These are phyloP conservation scores for Septoria linicola DNA, from an alignment of 2,329 filamentous ascomycete species.

Conservation along the genomic window DNA sequence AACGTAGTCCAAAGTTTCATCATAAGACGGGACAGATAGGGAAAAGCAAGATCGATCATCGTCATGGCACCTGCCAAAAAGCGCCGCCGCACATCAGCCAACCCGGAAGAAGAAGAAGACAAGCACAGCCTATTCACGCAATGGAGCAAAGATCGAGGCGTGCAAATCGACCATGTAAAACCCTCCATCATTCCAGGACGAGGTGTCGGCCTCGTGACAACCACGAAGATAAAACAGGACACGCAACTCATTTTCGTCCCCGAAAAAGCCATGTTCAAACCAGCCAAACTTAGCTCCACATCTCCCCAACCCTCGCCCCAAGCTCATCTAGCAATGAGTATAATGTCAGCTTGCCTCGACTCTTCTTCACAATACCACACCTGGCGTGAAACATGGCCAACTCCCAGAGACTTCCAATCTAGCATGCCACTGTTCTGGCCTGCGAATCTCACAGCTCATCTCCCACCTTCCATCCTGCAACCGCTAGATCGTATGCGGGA, in stretches of 20 bases:
- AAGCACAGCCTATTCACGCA: constrained; percentile 58
- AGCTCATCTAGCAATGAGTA: constrained; percentile 62
- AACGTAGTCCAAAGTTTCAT: too few species aligned
- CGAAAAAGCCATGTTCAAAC: constrained; percentile 60
- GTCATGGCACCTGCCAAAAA: constrained; percentile 14
- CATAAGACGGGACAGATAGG: too few species aligned
- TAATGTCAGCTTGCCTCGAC: constrained; percentile 23
- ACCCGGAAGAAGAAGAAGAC: constrained; percentile 24
- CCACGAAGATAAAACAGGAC: constrained; percentile 60
- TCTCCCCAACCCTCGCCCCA: constrained; percentile 47
- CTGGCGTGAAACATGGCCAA: constrained; percentile 56
- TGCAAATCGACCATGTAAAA: constrained; percentile 65
- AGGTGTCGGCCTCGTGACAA: constrained; percentile 76
- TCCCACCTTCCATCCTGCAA: constrained; percentile 41
- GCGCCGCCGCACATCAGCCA: constrained; percentile 8
- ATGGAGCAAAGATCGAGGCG: constrained; percentile 67
- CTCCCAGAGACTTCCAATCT: constrained; percentile 56
- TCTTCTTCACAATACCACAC: constrained; percentile 11
- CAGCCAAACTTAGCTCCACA: constrained; percentile 36
- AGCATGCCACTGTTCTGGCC: constrained; percentile 60
- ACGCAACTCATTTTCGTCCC: constrained; percentile 67
- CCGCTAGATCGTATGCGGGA: constrained; percentile 33
- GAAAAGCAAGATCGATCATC: not conserved
- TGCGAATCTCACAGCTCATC: constrained; percentile 40
- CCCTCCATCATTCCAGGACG: constrained; percentile 67